Evolutionary conservation across 768 basidiomycete species (phyloP), one percentile per base, ranked within the genome.

Genomic region (Collybia mongolica): DNA sequence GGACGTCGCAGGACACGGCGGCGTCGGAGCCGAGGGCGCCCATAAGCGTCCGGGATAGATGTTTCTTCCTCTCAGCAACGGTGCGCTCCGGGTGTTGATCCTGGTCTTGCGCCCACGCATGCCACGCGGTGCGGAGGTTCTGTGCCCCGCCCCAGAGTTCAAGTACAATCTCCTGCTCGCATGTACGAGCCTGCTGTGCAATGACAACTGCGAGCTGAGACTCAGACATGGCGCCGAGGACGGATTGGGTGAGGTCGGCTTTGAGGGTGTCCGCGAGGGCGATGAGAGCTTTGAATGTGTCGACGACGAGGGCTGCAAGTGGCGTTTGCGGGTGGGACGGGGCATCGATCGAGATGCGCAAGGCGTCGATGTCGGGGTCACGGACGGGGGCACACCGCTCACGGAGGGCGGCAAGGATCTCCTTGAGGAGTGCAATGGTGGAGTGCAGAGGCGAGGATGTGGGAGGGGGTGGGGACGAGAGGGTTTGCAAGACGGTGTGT

Each of bases 341-440:
- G 15, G 47, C 46, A 15, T 60, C 55, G 40, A 70, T 45, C 40
- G 54, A 53, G 2, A 51, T 53, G 24, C 75, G 59, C 38, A 84
- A 60, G 2, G 59, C 56, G 49, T 85, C 80, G 15, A 88, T 67
- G 20, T 72, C 67, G 11, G 66, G 55, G 56, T 90, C 88, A 29
- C 86, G 77, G 15, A 76, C 68, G 5, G 88, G 87, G 1, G 88
- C 85, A 46, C 86, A 89, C 41, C 88, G 80, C 58, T 80, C 64
- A 15, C 75, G 75, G 11, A 90, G 67, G 20, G 74, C 71, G 6
- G 53, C 40, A 9, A 88, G 65, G 8, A 83, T 66, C 46, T 85
- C 83, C 24, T 73, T 75, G 22, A 89, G 69, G 48, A 84, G 69
- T 24, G 64, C 65, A n/a, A 80, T 57, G 15, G 79, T 72, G 17